Percentiles rank a stretch among this genome's conserved stretches.
phyloP scores from a whole-genome alignment of 768 basidiomycete genomes.

The Russula brevipes region DNA sequence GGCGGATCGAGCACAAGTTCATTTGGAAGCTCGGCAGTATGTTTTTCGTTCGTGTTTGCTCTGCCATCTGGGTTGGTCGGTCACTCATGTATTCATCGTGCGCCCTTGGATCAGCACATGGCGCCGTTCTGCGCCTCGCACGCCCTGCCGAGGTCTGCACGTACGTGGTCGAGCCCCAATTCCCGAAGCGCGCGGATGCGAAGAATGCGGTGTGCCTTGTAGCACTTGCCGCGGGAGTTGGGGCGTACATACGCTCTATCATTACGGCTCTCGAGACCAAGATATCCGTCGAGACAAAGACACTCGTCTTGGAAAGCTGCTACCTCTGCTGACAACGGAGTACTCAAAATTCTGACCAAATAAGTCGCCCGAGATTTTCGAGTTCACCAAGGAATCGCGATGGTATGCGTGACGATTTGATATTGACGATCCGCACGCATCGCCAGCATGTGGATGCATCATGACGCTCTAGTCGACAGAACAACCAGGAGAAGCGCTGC shows the following conservation, averaged over 20 bases:
- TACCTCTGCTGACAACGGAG: conserved; percentile 43
- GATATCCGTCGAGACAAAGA: conserved; percentile 42
- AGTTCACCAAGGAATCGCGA: conserved; percentile 44
- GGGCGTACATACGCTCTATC: conserved; percentile 48
- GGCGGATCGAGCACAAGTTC: conserved; percentile 45
- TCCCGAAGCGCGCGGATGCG: conserved; percentile 58
- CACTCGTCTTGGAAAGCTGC: conserved; percentile 42
- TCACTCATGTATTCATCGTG: neutral
- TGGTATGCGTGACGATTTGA: conserved; percentile 35
- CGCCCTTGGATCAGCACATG: conserved; percentile 42
- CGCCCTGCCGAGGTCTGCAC: conserved; percentile 49
- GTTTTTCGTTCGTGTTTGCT: conserved; percentile 25
- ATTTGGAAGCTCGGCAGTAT: conserved; percentile 44
- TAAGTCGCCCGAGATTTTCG: conserved; percentile 37
- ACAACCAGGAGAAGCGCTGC: conserved; percentile 34
- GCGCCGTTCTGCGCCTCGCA: conserved; percentile 56
- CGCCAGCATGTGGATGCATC: conserved; percentile 50
- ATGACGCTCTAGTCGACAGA: conserved; percentile 42
- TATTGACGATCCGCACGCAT: neutral
- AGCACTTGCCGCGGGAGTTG: conserved; percentile 60
- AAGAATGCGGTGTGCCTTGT: conserved; percentile 61
- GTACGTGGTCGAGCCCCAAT: conserved; percentile 59
- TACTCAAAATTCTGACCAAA: conserved; percentile 40
- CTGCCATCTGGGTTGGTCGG: too few relatives aligned
- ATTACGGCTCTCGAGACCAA: conserved; percentile 41